Evolutionary conservation across 768 basidiomycete species (phyloP).

Genomic region (Podaxis sp.): DNA sequence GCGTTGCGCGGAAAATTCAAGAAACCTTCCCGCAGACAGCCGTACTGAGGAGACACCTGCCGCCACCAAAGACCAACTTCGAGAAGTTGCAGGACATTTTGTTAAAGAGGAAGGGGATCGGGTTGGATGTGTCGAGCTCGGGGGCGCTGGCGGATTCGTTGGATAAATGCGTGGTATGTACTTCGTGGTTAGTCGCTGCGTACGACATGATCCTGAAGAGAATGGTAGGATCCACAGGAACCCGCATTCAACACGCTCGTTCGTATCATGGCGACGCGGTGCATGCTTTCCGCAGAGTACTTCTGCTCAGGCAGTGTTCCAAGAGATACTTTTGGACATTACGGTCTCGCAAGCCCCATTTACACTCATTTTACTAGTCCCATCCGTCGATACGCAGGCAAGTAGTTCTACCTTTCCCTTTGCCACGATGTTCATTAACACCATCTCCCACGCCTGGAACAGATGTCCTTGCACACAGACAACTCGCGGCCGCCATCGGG

Average conservation of each 20-base stretch:
- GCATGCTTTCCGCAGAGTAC: slow-evolving; percentile 98
- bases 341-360: slow-evolving; percentile 94
- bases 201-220: background rate
- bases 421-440: background rate
- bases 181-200: background rate
- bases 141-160: slow-evolving; percentile 85
- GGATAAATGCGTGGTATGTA: slow-evolving; percentile 79
- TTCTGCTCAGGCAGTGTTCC: slow-evolving; percentile 95
- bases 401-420: slow-evolving; percentile 18
- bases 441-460: background rate
- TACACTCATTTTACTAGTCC: slow-evolving; percentile 99
- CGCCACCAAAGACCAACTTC: slow-evolving; percentile 91
- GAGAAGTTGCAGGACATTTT: slow-evolving; percentile 94
- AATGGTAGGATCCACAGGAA: slow-evolving; percentile 66
- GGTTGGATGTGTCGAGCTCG: slow-evolving; percentile 87
- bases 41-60: slow-evolving; percentile 86
- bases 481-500: slow-evolving; percentile 86
- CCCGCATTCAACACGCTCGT: slow-evolving; percentile 97
- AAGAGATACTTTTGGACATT: slow-evolving; percentile 92
- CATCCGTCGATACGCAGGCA: slow-evolving; percentile 93
- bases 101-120: slow-evolving; percentile 77
- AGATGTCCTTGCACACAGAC: slow-evolving; percentile 95
- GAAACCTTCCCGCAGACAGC: slow-evolving; percentile 96
- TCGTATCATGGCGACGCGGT: slow-evolving; percentile 97
- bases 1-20: slow-evolving; percentile 88